Base-by-base conservation (phyloP, 768 basidiomycete species). In the Crassisporium funariophilum region DNA sequence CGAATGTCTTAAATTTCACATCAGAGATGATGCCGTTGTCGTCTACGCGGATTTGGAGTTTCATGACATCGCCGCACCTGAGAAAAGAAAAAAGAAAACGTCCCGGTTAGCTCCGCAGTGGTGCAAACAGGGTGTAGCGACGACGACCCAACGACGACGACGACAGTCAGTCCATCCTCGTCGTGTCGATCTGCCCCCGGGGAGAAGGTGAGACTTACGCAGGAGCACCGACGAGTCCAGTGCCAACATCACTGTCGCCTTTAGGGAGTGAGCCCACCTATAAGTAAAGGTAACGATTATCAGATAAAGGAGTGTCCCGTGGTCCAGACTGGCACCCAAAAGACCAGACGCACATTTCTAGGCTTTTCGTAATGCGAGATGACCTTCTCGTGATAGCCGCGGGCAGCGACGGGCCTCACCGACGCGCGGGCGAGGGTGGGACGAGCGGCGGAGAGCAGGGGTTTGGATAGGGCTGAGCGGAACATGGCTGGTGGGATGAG, bases 1-100 rank as follows among this genome's bases (percentile, higher is more conserved):
- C 95, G 68, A 99, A 98, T 0, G 97, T 98, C 77, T 98, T 99
- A 79, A 98, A 98, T 72, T 95, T 97, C 71, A 98, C 97, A 64
- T 99, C 97, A 38, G 88, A 89, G 62, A 99, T 99, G 68, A 98
- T 81, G 25, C 94, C 93, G 25, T 89, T 77, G 49, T 95, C 94
- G 67, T 95, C 86, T 47, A 99, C 97, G 57, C 92, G 87, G 63
- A 99, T 99, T 70, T 98, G 95, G 9, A 99, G 84, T 70, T 98
- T 98, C 95, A 99, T 99, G 36, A 98, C 95, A 73, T 97, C 94
- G 58, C 94, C 94, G 63, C 94, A 95, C 4, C 93, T 95, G 62
- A 46, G 49, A 41, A 45, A 42, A 40, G 17, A 50, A 38, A 50
- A 43, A 35, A 36, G 10, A 24, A 24, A 22, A 27, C 23, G 29